These are phyloP conservation scores for Fusarium napiforme DNA, from an alignment of 2,329 filamentous ascomycete species.

Conservation along the genomic window DNA sequence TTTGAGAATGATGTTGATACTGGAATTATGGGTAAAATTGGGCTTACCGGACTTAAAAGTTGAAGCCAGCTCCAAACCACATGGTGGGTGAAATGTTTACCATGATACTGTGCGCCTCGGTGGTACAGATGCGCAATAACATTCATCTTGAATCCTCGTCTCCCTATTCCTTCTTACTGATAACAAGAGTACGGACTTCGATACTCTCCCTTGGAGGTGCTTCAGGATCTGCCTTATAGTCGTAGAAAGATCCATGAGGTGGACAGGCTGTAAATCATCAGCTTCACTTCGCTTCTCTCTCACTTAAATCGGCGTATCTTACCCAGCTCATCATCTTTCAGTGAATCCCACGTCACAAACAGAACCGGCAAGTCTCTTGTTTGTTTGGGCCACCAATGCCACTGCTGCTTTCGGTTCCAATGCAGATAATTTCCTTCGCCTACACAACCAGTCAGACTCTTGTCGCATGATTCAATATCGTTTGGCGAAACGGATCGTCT, in stretches of 20 bases:
- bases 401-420: neutral
- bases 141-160: too few relatives aligned
- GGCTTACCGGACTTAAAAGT: too few relatives aligned
- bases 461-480: neutral
- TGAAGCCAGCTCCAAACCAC: too few relatives aligned
- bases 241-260: neutral
- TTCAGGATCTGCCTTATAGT: neutral
- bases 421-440: neutral
- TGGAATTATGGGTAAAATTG: too few relatives aligned
- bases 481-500: neutral
- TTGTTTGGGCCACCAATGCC: neutral
- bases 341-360: neutral
- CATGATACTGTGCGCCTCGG: too few relatives aligned
- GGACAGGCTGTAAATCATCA: neutral
- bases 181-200: too few relatives aligned
- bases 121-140: too few relatives aligned
- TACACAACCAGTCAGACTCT: neutral
- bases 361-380: too few relatives aligned
- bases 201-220: too few relatives aligned
- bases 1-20: too few relatives aligned
- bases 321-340: neutral
- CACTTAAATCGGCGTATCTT: neutral
- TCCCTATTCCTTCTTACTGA: too few relatives aligned
- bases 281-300: neutral
- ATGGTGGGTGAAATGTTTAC: too few relatives aligned